Conservation (phyloP, 805 yeast genomes). For the Peterozyma toletana region DNA sequence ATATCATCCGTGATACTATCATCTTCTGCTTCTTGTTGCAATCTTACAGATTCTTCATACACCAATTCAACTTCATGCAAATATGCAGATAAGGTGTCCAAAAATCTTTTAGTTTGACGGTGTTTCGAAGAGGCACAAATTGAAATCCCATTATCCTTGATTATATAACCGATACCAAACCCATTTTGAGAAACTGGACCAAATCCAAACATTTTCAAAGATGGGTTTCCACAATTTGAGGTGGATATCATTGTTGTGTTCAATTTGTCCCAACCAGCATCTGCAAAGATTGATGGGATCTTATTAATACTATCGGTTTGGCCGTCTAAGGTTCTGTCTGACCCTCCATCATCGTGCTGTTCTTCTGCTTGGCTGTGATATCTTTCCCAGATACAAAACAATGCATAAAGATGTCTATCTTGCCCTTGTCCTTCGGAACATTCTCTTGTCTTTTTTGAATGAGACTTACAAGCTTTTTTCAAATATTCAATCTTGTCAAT, state of each 20-base stretch:
- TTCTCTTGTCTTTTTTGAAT: slow-evolving; percentile 57
- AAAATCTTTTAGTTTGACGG: slow-evolving; percentile 76
- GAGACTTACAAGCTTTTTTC: slow-evolving; percentile 64
- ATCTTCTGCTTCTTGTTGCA: slow-evolving; percentile 8
- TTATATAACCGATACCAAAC: slow-evolving; percentile 87
- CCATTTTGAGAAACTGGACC: slow-evolving; percentile 90
- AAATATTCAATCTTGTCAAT: slow-evolving; percentile 53
- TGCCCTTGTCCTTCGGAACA: slow-evolving; percentile 82
- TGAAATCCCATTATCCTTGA: slow-evolving; percentile 71
- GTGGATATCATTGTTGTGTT: slow-evolving; percentile 78
- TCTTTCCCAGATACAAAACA: slow-evolving; percentile 81
- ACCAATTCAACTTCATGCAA: slow-evolving; percentile 50
- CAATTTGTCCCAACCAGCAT: slow-evolving; percentile 80
- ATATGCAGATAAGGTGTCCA: slow-evolving; percentile 59
- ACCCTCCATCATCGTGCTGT: slow-evolving; percentile 16
- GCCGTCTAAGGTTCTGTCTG: slow-evolving; percentile 21
- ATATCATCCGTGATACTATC: slow-evolving; percentile 17
- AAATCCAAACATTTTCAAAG: slow-evolving; percentile 80
- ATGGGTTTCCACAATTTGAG: slow-evolving; percentile 89
- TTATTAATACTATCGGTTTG: slow-evolving; percentile 12
- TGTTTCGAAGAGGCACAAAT: slow-evolving; percentile 83
- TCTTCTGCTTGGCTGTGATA: slow-evolving; percentile 27
- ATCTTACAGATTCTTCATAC: slow-evolving; percentile 25
- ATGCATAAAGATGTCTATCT: slow-evolving; percentile 84
- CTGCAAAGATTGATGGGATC: slow-evolving; percentile 74